Evolutionary conservation across 192 early-diverging fungal genomes (phyloP), one percentile per base, ranked within the genome.

Genomic region (Mortierella hygrophila): DNA sequence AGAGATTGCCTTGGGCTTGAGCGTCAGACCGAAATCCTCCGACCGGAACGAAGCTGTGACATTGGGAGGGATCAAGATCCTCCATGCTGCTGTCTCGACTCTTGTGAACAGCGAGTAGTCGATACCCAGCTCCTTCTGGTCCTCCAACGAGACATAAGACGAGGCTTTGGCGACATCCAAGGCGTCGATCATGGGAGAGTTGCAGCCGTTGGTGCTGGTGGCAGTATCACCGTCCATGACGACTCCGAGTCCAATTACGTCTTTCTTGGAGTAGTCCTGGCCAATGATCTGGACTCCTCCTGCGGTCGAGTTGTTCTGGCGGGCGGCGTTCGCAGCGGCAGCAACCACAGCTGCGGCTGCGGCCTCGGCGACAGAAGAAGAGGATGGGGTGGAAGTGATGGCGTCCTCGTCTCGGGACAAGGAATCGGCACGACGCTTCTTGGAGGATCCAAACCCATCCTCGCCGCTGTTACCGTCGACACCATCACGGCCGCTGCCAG

Each of bases 21-120:
- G 49, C 76, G 81, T 74, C 79, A 86, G 15, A 21, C 84, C 84
- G 75, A 86, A 86, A 42, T 86, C 84, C n/a, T 86, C 84, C 2
- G 84, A 86, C 23, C 72, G 78, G 65, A 86, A 86, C 0, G 84
- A 78, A 0, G 84, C 84, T 20, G 68, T 63, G 0, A 86, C 84
- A 49, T 80, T 86, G 4, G 84, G 84, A 9, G 84, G 84, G 54
- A 86, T 86, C 76, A 86, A 80, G 63, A 86, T 86, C 38, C 84
- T 76, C 84, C 84, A 86, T 0, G 79, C 79, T 2, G 84, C 84
- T 1, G 84, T 86, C 37, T 86, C 84, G n/a, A 86, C 84, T 20
- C 84, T 54, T 7, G 84, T 86, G 60, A 86, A 86, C 18, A 77
- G 32, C 0, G 84, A 86, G 38, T 86, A 86, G 18, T 86, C 84